Conservation (phyloP, 257 asterid genomes). For the Fraxinus anomala region DNA sequence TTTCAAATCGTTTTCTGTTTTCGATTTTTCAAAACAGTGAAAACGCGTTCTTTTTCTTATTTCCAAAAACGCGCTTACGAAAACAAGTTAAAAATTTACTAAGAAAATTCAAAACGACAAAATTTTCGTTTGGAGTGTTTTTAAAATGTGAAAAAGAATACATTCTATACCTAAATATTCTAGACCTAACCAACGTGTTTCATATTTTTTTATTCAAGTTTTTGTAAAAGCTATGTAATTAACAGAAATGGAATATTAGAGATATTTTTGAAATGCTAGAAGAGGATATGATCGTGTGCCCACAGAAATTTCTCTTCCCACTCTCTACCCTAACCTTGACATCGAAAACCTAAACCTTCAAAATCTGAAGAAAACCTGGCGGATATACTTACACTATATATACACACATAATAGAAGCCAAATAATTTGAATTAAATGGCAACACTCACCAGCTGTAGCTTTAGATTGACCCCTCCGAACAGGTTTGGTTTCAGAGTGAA, state of each 20-base stretch:
- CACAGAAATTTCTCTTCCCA: neutral
- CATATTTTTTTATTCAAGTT: too few species aligned
- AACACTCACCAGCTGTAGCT: constrained; percentile 54
- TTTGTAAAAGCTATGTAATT: too few species aligned
- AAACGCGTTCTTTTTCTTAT: too few species aligned
- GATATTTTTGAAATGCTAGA: neutral
- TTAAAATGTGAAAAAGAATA: too few species aligned
- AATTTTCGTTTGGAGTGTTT: too few species aligned
- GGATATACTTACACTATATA: neutral
- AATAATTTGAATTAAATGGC: constrained; percentile 41
- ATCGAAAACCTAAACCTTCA: neutral
- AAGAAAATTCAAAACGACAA: too few species aligned
- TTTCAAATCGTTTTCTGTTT: too few species aligned
- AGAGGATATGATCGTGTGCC: neutral
- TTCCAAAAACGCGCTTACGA: too few species aligned
- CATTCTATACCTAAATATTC: too few species aligned
- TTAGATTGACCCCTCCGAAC: constrained; percentile 41
- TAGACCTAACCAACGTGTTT: too few species aligned
- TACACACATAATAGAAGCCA: neutral
- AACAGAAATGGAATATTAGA: neutral
- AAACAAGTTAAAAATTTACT: too few species aligned
- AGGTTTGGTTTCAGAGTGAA: constrained; percentile 26
- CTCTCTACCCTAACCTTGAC: neutral
- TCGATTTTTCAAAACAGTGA: too few species aligned
- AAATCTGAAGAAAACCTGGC: neutral